These are phyloP conservation scores for Heliosperma pusillum DNA, from an alignment of 148 eudicot genomes.

Conservation along the genomic window DNA sequence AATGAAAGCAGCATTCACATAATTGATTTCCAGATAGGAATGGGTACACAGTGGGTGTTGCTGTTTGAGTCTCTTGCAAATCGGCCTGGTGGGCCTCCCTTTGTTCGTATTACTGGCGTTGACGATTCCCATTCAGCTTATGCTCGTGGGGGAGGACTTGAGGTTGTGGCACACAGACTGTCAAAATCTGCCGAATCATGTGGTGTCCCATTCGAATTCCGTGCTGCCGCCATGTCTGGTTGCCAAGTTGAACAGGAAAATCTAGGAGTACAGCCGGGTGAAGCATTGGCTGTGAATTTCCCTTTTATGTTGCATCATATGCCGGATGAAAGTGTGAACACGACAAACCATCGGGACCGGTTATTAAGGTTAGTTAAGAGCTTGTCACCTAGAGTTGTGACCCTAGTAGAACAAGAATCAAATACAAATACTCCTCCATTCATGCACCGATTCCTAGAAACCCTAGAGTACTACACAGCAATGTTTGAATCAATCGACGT, in stretches of 20 bases:
- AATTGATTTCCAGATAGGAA: conserved; percentile 79
- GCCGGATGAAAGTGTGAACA: conserved; percentile 95
- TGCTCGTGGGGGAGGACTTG: conserved; percentile 83
- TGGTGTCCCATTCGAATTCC: conserved; percentile 68
- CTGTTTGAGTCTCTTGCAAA: conserved; percentile 49
- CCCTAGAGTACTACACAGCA: conserved; percentile 73
- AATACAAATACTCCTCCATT: conserved; percentile 83
- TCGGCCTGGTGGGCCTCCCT: conserved; percentile 73
- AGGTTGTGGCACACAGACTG: conserved; percentile 51
- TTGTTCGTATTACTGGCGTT: conserved; percentile 72
- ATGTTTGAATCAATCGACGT: conserved; percentile 89
- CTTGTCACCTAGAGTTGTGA: conserved; percentile 68
- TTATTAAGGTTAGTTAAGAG: conserved; percentile 68
- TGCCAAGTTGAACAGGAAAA: conserved; percentile 52
- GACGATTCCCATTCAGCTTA: conserved; percentile 71
- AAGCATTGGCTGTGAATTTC: conserved; percentile 80
- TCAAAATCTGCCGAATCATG: conserved; percentile 38
- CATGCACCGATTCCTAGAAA: conserved; percentile 54
- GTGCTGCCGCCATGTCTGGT: conserved; percentile 72
- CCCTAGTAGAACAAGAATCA: conserved; percentile 82
- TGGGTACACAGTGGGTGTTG: conserved; percentile 78
- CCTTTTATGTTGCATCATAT: conserved; percentile 88
- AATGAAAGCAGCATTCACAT: conserved; percentile 65
- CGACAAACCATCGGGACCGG: conserved; percentile 73
- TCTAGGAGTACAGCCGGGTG: conserved; percentile 46